Evolutionary conservation across 2,329 filamentous ascomycete genomes (phyloP).

Genomic region (Stachybotrys elegans): DNA sequence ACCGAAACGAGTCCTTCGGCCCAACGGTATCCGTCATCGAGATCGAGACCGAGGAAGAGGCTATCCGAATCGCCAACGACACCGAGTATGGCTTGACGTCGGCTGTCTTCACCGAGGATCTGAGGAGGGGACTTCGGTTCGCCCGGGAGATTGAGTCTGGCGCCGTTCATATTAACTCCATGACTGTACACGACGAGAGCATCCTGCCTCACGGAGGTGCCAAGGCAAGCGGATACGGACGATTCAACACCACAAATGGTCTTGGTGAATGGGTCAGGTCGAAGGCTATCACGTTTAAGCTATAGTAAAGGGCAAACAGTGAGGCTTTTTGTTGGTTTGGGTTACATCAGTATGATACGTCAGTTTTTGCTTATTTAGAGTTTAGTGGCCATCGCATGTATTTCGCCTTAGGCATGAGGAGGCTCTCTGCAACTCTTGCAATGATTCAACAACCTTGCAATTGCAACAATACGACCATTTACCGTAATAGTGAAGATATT

Average conservation of each 20-base stretch:
- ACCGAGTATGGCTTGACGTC: slow-evolving; percentile 72
- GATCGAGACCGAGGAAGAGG: slow-evolving; percentile 66
- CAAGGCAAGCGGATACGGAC: slow-evolving; percentile 59
- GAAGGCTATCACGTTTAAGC: slow-evolving; percentile 57
- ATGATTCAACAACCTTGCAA: too few relatives aligned
- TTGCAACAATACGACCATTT: too few relatives aligned
- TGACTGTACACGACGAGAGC: slow-evolving; percentile 62
- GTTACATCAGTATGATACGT: too few relatives aligned
- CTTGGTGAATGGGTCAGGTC: slow-evolving; percentile 58
- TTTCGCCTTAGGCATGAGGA: too few relatives aligned
- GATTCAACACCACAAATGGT: slow-evolving; percentile 50
- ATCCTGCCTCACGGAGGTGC: slow-evolving; percentile 60
- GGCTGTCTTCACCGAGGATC: slow-evolving; percentile 67
- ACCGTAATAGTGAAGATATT: too few relatives aligned
- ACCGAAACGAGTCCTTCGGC: slow-evolving; percentile 70
- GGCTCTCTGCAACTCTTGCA: too few relatives aligned
- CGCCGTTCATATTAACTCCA: slow-evolving; percentile 62
- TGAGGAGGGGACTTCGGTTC: slow-evolving; percentile 54
- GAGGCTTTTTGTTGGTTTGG: too few relatives aligned
- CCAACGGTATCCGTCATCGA: slow-evolving; percentile 65
- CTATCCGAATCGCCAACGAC: slow-evolving; percentile 70
- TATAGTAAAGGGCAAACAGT: too few relatives aligned
- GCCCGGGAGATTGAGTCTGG: slow-evolving; percentile 62
- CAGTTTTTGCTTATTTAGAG: too few relatives aligned
- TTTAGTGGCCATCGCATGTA: too few relatives aligned